Percentiles rank a stretch among this genome's conserved stretches.
Evolutionary conservation across 73 alveolate genomes (phyloP).

Genomic region (Uronychia setigera): DNA sequence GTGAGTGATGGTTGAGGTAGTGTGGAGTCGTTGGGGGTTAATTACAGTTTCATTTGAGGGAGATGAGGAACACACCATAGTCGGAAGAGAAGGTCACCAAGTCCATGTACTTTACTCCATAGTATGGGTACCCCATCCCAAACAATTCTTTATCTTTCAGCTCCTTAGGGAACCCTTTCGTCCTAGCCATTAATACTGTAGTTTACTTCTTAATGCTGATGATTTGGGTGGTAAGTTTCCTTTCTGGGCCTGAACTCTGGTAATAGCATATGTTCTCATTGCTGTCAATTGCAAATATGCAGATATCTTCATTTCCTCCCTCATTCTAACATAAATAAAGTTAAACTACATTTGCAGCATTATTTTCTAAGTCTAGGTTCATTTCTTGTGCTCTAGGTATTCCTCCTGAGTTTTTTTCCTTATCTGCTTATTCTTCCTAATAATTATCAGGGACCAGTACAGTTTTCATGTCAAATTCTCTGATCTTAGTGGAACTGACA

Average conservation of each 20-base stretch:
- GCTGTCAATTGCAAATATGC: constrained; percentile 1
- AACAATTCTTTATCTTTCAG: constrained; percentile 48
- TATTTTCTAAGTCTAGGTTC: too few relatives aligned
- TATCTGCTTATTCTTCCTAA: too few relatives aligned
- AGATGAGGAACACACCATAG: constrained; percentile 48
- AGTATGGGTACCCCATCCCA: constrained; percentile 68
- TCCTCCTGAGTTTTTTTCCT: too few relatives aligned
- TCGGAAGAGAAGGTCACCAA: constrained; percentile 28
- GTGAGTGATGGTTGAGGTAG: too few relatives aligned
- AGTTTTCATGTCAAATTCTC: constrained; percentile 24
- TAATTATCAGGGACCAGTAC: too few relatives aligned
- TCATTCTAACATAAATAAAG: too few relatives aligned
- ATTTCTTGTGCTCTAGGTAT: too few relatives aligned
- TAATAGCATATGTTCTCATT: not conserved
- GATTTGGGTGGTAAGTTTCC: not conserved
- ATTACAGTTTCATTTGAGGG: too few relatives aligned
- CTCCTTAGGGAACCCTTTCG: constrained; percentile 31
- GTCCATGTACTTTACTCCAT: constrained; percentile 19
- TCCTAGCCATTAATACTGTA: not conserved
- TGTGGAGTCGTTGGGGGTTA: too few relatives aligned
- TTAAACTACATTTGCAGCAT: too few relatives aligned
- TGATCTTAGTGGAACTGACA: constrained; percentile 22
- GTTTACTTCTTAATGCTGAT: not conserved
- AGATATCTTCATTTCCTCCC: constrained; percentile 3
- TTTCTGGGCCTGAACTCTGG: not conserved